Conservation (phyloP, 345 rosid genomes). For the Carallia pectinifolia region DNA sequence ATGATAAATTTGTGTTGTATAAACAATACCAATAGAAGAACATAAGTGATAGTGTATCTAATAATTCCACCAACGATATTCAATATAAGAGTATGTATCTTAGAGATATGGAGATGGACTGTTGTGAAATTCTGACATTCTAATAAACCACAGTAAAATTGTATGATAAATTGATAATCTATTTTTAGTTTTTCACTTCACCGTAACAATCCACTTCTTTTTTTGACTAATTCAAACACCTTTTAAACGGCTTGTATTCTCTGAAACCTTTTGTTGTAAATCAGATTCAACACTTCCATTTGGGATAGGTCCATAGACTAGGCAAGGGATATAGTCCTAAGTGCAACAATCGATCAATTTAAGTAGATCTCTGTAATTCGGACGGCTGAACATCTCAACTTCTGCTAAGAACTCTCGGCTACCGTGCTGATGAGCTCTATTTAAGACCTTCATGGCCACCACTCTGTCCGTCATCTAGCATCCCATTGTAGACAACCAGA, state of each 20-base stretch:
- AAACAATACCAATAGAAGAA: too few species aligned
- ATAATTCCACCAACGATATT: too few species aligned
- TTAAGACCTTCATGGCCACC: slow-evolving; percentile 75
- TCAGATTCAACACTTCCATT: slow-evolving; percentile 73
- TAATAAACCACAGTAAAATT: too few species aligned
- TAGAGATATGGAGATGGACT: too few species aligned
- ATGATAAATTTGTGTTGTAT: too few species aligned
- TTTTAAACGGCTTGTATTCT: not conserved
- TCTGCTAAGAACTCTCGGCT: slow-evolving; percentile 68
- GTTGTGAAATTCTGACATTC: not conserved
- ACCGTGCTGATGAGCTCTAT: slow-evolving; percentile 58
- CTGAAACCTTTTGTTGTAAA: slow-evolving; percentile 15
- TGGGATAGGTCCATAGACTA: slow-evolving; percentile 66
- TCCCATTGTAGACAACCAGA: slow-evolving; percentile 59
- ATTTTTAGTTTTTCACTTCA: not conserved
- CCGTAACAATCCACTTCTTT: not conserved
- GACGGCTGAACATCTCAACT: slow-evolving; percentile 77
- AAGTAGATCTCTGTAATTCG: slow-evolving; percentile 70
- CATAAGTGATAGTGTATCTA: too few species aligned
- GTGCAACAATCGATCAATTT: slow-evolving; percentile 58
- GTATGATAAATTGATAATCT: not conserved
- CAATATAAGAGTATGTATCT: too few species aligned
- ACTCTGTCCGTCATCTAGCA: slow-evolving; percentile 47
- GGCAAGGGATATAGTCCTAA: slow-evolving; percentile 47
- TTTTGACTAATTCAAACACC: not conserved